Conservation (phyloP, 2,329 filamentous ascomycete species). For the Trichophyton schoenleinii region DNA sequence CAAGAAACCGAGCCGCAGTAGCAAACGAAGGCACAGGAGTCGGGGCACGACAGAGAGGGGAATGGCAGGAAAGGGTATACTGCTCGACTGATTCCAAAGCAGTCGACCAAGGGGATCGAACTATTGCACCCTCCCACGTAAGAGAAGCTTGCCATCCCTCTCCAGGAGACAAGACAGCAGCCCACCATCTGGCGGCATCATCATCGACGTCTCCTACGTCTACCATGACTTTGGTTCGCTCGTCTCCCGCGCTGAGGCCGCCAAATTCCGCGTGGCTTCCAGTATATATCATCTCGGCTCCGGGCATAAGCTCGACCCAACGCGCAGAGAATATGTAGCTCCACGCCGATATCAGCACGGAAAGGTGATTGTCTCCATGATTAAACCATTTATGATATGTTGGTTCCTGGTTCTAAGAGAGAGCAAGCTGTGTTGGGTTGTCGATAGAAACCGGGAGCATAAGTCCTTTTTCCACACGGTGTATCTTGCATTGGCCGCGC, state of each 20-base stretch:
- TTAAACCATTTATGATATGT: constrained; percentile 10
- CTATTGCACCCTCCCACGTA: not conserved
- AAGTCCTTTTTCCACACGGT: constrained; percentile 4
- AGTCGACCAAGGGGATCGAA: constrained; percentile 7
- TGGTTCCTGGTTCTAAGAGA: not conserved
- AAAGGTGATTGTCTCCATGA: constrained; percentile 8
- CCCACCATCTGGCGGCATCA: constrained; percentile 13
- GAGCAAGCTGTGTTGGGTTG: not conserved
- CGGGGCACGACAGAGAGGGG: not conserved
- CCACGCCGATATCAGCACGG: constrained; percentile 11
- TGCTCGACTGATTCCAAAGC: not conserved
- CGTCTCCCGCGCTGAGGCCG: not conserved
- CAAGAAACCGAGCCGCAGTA: constrained; percentile 16
- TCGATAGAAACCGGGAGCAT: constrained; percentile 4
- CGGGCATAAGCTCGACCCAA: constrained; percentile 10
- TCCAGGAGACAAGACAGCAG: constrained; percentile 12
- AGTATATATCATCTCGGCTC: constrained; percentile 6
- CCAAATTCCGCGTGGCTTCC: not conserved
- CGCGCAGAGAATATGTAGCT: constrained; percentile 11
- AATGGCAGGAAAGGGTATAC: not conserved
- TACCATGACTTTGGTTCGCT: not conserved
- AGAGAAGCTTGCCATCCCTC: constrained; percentile 11
- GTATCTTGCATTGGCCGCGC: not conserved
- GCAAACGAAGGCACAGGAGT: constrained; percentile 1
- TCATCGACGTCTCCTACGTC: constrained; percentile 9